Evolutionary conservation across 306 rosid species (phyloP).

Genomic region (Prunus padus): DNA sequence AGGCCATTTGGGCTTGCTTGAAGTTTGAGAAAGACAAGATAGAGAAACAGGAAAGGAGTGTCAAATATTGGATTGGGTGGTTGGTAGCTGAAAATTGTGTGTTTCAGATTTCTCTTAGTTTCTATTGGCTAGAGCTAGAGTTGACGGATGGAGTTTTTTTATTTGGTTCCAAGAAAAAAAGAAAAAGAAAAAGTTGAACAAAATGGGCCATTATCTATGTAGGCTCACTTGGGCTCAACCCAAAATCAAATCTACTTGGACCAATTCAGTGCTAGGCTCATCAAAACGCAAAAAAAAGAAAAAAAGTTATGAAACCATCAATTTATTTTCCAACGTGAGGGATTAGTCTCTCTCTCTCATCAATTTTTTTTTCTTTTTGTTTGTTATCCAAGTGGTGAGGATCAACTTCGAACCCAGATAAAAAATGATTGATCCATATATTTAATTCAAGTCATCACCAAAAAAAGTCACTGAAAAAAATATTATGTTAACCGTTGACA

Average conservation of each 20-base stretch:
- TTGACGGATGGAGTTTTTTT: not conserved
- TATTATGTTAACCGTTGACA: constrained; percentile 4
- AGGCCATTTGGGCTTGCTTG: constrained; percentile 50
- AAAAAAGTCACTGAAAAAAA: constrained; percentile 1
- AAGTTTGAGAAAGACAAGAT: not conserved
- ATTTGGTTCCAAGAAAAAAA: no score
- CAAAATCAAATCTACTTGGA: not conserved
- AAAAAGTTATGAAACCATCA: not conserved
- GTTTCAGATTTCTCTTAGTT: constrained; percentile 2
- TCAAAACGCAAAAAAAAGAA: not conserved
- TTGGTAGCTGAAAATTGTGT: not conserved
- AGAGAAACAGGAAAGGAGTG: not conserved
- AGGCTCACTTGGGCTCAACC: not conserved
- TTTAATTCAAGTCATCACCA: not conserved
- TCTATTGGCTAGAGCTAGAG: constrained; percentile 27
- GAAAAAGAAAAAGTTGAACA: no score
- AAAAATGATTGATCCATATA: constrained; percentile 11
- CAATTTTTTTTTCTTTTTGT: not conserved
- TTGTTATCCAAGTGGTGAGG: constrained; percentile 9
- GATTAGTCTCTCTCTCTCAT: not conserved
- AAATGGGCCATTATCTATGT: not conserved
- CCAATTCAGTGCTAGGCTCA: not conserved
- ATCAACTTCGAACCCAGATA: constrained; percentile 60
- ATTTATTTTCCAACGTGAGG: not conserved
- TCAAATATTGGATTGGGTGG: constrained; percentile 6